Evolutionary conservation across 2,329 filamentous ascomycete species (phyloP), one percentile per base, ranked within the genome.

Genomic region (Fusarium nodosum): DNA sequence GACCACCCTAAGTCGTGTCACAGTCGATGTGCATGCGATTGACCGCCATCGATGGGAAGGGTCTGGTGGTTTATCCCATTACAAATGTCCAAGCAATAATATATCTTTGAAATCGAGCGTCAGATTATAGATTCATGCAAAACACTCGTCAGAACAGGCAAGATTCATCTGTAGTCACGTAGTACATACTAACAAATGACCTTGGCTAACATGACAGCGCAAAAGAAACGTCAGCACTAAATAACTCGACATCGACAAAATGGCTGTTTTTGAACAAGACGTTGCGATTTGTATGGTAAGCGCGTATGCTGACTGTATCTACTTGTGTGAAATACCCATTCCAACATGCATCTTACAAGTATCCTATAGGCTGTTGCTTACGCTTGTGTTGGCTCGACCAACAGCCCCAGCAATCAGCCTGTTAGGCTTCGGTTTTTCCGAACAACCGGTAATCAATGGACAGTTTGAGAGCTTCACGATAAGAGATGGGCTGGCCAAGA

Each of bases 391-490:
- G 34, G 31, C 47, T 51, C 31, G 33, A 51, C 33, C 22, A 38
- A 38, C 47, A 26, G 24, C 18, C 18, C 48, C 33, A 30, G 36
- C 33, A 52, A 52, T 52, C 48, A 52, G 48, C 24, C 48, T 52
- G 33, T 41, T n/a, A 13, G n/a, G 13, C 15, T 52, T 30, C 13
- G 12, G 24, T 22, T 52, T 41, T 52, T 13, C 48, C 48, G 48
- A 52, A 52, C 13, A 52, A 20, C 48, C 48, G 33, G 48, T 41
- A 30, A 41, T 52, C 48, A 41, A 9, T 10, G 22, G n/a, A 34
- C 28, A 12, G 20, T 20, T 31, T 46, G 44, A 46, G 44, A 12
- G 28, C 9, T 31, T 46, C 44, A 18, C 12, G 33, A 30, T 39
- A 51, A 52, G 24, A 28, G 33, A 52, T 30, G 24, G 18, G 12